Evolutionary conservation across 1,139 yeast species (phyloP), one percentile per base, ranked within the genome.

Genomic region (Kodamaea plutei): DNA sequence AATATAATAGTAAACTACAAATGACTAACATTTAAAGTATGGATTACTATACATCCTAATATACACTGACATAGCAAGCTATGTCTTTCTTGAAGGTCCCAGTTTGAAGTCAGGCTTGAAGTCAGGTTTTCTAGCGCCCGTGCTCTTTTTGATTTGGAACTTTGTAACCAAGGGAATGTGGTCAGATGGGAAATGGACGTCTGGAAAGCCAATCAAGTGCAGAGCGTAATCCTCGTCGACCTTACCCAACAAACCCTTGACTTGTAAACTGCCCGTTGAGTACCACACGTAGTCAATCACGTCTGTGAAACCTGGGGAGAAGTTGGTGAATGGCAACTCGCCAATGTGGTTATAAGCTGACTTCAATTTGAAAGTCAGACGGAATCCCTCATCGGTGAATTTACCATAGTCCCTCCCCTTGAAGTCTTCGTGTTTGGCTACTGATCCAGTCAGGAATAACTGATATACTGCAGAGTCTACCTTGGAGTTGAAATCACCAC

Each of bases 271-370:
- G 8, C 80, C 70, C 9, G 95, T 82, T 2, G 95, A 76, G 58
- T 84, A 88, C 96, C 97, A 93, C 38, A 93, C 81, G 56, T 91
- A 91, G 61, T 93, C 99, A 59, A 93, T 87, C 26, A 81, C 89
- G 47, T 88, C 89, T 3, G 94, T 87, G 61, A 91, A 93, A 25
- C 83, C 78, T 20, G 99, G 98, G 0, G 97, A 80, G 56, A 81
- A 82, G 58, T 91, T 93, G 9, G 98, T 91, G 55, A 89, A 89
- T 27, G 96, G 95, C 42, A 93, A 71, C 58, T 89, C 97, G 14
- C 91, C 93, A 47, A 89, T 73, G 37, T 75, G 70, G 26, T 80
- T 79, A 56, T 93, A 93, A 6, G 96, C 87, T 4, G 95, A 84
- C 56, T 79, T 84, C 57, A 93, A 67, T 43, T 84, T 75, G 58